Percentiles rank a stretch among this genome's conserved stretches.
These are phyloP conservation scores for Neonectria faginata DNA, from an alignment of 2,329 filamentous ascomycete species.

Conservation along the genomic window DNA sequence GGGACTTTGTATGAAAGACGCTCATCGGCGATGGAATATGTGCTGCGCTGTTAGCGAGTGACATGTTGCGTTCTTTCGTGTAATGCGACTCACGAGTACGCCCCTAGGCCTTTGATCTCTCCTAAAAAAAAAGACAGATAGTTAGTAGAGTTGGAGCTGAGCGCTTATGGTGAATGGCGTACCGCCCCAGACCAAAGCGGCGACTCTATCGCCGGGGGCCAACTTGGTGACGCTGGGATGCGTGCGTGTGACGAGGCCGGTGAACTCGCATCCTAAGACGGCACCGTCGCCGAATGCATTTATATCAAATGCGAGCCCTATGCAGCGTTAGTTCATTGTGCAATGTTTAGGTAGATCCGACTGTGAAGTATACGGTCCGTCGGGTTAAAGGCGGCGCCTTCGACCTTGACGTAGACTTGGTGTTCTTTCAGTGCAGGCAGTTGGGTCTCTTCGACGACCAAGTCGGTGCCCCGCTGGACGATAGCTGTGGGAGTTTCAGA, in stretches of 20 bases:
- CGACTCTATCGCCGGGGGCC: constrained; percentile 32
- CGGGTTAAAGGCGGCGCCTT: constrained; percentile 43
- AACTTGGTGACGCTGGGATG: constrained; percentile 41
- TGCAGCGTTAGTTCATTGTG: not conserved
- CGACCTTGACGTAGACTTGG: constrained; percentile 41
- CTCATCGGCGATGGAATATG: constrained; percentile 55
- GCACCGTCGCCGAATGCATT: constrained; percentile 54
- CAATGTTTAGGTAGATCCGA: not conserved
- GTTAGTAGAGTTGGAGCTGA: not conserved
- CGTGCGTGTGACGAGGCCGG: constrained; percentile 48
- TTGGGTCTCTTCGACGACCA: not conserved
- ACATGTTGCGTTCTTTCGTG: accelerated
- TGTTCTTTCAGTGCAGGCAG: constrained; percentile 30
- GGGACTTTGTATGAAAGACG: constrained; percentile 54
- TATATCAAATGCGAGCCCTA: constrained; percentile 48
- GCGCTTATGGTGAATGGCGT: not conserved
- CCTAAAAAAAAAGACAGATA: constrained; percentile 16
- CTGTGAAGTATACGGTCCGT: constrained; percentile 36
- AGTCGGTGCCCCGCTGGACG: constrained; percentile 16
- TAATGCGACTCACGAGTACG: constrained; percentile 40
- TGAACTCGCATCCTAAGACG: constrained; percentile 53
- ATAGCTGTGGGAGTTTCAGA: constrained; percentile 23
- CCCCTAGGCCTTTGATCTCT: constrained; percentile 49
- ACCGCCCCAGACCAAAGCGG: constrained; percentile 47
- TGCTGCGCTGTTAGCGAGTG: constrained; percentile 31